phyloP scores from a whole-genome alignment of 805 yeast species.

The Candida nemodendra region DNA sequence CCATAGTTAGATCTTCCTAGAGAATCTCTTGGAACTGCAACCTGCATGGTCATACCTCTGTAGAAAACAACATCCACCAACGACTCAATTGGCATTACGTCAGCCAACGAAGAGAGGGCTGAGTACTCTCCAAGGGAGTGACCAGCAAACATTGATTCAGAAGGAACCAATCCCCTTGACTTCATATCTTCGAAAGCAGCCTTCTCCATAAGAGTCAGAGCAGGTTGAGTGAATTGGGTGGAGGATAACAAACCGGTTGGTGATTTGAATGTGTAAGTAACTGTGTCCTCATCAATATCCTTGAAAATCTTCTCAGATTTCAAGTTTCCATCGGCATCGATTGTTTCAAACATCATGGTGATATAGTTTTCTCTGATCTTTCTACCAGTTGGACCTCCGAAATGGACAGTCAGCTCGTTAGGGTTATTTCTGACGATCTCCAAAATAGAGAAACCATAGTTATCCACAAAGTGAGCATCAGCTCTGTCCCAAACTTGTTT shows the following conservation, averaged over 20 bases:
- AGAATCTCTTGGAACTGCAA: constrained; percentile 97
- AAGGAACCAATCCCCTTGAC: constrained; percentile 91
- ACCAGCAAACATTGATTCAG: constrained; percentile 94
- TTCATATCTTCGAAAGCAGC: constrained; percentile 98
- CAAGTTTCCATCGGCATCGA: constrained; percentile 77
- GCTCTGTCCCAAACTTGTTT: constrained; percentile 97
- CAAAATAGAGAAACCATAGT: constrained; percentile 95
- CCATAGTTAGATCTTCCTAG: constrained; percentile 97
- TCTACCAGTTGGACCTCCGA: constrained; percentile 98
- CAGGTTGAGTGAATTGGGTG: constrained; percentile 99
- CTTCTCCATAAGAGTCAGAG: constrained; percentile 98
- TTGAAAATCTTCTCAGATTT: constrained; percentile 94
- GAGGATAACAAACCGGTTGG: constrained; percentile 96
- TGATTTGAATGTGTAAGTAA: constrained; percentile 83
- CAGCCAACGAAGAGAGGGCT: constrained; percentile 94
- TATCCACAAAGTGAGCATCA: constrained; percentile 84
- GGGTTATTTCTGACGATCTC: constrained; percentile 96
- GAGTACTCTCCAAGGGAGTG: constrained; percentile 99
- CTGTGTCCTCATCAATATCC: constrained; percentile 76
- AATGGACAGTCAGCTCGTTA: constrained; percentile 89
- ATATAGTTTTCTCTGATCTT: constrained; percentile 91
- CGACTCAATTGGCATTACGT: constrained; percentile 98
- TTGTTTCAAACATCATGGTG: constrained; percentile 96
- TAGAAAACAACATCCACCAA: constrained; percentile 97
- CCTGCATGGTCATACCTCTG: constrained; percentile 99